Conservation (phyloP, 257 asterid species). For the Scutellaria minor region DNA sequence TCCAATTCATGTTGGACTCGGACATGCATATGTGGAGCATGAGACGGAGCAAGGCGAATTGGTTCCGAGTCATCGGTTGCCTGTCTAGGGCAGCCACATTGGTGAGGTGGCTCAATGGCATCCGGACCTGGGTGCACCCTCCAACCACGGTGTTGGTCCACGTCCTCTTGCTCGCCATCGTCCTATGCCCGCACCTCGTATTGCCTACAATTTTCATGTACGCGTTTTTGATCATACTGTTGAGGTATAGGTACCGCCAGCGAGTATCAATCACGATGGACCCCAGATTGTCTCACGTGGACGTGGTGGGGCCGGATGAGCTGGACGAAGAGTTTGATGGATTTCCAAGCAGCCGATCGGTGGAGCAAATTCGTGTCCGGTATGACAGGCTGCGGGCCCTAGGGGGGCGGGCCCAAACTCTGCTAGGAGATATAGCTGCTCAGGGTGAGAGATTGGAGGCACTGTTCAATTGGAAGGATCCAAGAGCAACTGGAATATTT, state of each 20-base stretch:
- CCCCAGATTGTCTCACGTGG: slow-evolving; percentile 61
- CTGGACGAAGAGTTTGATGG: slow-evolving; percentile 87
- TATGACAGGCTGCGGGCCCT: slow-evolving; percentile 79
- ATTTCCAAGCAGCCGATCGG: slow-evolving; percentile 63
- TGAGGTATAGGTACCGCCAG: slow-evolving; percentile 64
- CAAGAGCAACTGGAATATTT: slow-evolving; percentile 82
- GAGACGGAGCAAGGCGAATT: slow-evolving; percentile 92
- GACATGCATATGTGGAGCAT: slow-evolving; percentile 91
- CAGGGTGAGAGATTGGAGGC: slow-evolving; percentile 94
- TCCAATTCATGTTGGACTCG: slow-evolving; percentile 83
- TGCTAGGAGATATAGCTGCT: slow-evolving; percentile 81
- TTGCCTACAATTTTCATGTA: slow-evolving; percentile 77
- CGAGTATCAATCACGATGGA: slow-evolving; percentile 65
- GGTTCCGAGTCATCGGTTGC: slow-evolving; percentile 86
- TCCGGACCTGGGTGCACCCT: slow-evolving; percentile 70
- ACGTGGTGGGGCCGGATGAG: slow-evolving; percentile 74
- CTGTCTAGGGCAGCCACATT: slow-evolving; percentile 68
- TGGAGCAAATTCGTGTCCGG: slow-evolving; percentile 61
- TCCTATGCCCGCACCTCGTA: slow-evolving; percentile 74
- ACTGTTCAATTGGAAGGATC: slow-evolving; percentile 86
- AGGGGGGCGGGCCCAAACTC: slow-evolving; percentile 87
- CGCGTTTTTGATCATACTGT: slow-evolving; percentile 57
- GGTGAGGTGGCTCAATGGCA: slow-evolving; percentile 72
- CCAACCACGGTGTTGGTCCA: slow-evolving; percentile 76
- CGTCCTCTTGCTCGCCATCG: slow-evolving; percentile 59